Evolutionary conservation across 345 rosid genomes (phyloP), one percentile per base, ranked within the genome.

Genomic region (Euphorbia tirucalli): DNA sequence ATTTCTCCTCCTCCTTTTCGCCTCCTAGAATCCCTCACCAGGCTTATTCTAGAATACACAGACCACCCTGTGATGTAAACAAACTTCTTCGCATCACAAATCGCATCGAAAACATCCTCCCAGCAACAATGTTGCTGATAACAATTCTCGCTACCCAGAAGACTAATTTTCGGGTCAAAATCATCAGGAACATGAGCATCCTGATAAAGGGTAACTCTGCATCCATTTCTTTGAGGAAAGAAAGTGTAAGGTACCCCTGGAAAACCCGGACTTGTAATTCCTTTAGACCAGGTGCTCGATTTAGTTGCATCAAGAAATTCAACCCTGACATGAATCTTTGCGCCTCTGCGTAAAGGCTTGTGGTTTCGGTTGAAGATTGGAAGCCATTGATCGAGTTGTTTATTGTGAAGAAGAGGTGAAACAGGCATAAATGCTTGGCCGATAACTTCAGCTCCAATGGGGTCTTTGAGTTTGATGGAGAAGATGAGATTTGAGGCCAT

Each of bases 31-130:
- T 84, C 89, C 77, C 91, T 81, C 31, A 87, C 55, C 69, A 87
- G 71, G 58, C 70, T 77, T 71, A 85, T 78, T 21, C 74, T 57
- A 35, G 87, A 68, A 70, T 72, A 84, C 15, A 87, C 82, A 15
- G 89, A 84, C 89, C 91, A 85, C 2, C 89, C 87, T 3, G 85
- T 67, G 3, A 87, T 84, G 78, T 85, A 87, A 66, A 87, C 76
- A 25, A 87, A 73, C 69, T 87, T 76, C 73, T 78, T 82, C 4
- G 89, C 87, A 32, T 79, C 80, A 13, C 68, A 70, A 64, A 87
- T 81, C 1, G 83, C 85, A 9, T 80, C 85, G 11, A 82, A 87
- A 37, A 87, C 76, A 58, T 84, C 87, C 81, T 82, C 91, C 88
- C 87, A 85, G 65, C 88, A 87, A 39, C 80, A 70, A 0, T 66